Evolutionary conservation across 2,329 filamentous ascomycete species (phyloP), one percentile per base, ranked within the genome.

Genomic region (Aquanectria penicillioides): DNA sequence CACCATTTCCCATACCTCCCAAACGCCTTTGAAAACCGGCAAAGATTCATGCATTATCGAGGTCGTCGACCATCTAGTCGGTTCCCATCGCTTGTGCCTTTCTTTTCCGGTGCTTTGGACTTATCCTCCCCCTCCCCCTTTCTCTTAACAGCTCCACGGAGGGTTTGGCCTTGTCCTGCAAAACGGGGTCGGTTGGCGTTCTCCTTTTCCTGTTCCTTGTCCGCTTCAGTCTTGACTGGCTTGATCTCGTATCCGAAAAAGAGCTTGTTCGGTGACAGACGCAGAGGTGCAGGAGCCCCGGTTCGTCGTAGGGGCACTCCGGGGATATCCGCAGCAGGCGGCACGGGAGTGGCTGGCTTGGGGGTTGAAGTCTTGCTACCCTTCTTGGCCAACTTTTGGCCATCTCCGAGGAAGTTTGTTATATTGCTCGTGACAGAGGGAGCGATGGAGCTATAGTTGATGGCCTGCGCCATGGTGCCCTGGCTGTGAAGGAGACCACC

Each of bases 181-280:
- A 97, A 97, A 66, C 88, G 87, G n/a, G 90, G 89, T 64, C 87
- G 86, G 59, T 83, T 82, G 4, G 85, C 82, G n/a, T 87, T 65
- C 61, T 87, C 85, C 31, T 87, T 84, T 58, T 90, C 87, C 59
- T 88, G 83, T 48, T 87, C 86, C 72, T 87, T 88, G 57, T 92
- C 87, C 29, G 87, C 89, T 56, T 90, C 87, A 8, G 91, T 92
- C 80, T 93, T 94, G 36, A 96, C 83, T 0, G 94, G 94, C 75
- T 91, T 97, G 73, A 97, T 85, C 71, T 97, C 90, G 71, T 98
- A 99, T 3, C 95, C 95, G 64, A 99, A 97, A 81, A 99, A 99
- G 5, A 99, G 83, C 77, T 97, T 97, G 69, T 95, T 95, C 0
- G 91, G 90, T 0, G 92, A 86, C 48, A 99, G 75, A 23, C 95